A percentile compares a stretch with the other conserved stretches of the same genome.
Evolutionary conservation across 2,329 filamentous ascomycete genomes (phyloP).

Genomic region (Hypomyces rosellus): DNA sequence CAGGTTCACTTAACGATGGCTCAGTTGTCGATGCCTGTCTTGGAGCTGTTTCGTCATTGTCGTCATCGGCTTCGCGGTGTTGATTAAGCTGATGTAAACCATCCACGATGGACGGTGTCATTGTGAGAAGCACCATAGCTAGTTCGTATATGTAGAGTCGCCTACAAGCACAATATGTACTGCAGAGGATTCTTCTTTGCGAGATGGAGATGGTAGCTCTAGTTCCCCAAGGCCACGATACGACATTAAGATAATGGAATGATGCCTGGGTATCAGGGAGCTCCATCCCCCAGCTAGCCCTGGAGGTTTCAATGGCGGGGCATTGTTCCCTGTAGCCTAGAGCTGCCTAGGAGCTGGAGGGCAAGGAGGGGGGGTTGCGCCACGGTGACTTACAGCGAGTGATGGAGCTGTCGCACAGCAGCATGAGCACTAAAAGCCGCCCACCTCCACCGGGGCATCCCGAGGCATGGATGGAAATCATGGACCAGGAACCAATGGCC

Average conservation of each 20-base stretch:
- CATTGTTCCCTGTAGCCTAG: not conserved
- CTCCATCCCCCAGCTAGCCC: no score
- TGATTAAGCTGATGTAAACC: slow-evolving; percentile 40
- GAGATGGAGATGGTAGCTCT: not conserved
- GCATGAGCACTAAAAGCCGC: no score
- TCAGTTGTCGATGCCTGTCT: slow-evolving; percentile 27
- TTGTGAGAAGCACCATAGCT: slow-evolving; percentile 70
- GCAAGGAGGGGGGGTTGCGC: no score
- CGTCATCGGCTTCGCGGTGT: slow-evolving; percentile 7
- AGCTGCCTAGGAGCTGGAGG: no score
- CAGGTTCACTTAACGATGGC: slow-evolving; percentile 43
- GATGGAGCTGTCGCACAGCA: not conserved
- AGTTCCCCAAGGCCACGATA: no score
- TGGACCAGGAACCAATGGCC: no score
- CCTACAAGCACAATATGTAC: not conserved
- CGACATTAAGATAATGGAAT: no score
- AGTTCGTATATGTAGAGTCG: not conserved
- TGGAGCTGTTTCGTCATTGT: slow-evolving; percentile 15
- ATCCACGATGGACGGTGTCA: slow-evolving; percentile 62
- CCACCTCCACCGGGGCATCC: not conserved
- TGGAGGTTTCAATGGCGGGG: not conserved
- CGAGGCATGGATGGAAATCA: not conserved
- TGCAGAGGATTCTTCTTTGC: not conserved
- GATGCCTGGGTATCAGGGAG: no score
- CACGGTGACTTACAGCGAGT: not conserved